Conservation (phyloP, 805 yeast genomes). For the Yarrowia keelungensis region DNA sequence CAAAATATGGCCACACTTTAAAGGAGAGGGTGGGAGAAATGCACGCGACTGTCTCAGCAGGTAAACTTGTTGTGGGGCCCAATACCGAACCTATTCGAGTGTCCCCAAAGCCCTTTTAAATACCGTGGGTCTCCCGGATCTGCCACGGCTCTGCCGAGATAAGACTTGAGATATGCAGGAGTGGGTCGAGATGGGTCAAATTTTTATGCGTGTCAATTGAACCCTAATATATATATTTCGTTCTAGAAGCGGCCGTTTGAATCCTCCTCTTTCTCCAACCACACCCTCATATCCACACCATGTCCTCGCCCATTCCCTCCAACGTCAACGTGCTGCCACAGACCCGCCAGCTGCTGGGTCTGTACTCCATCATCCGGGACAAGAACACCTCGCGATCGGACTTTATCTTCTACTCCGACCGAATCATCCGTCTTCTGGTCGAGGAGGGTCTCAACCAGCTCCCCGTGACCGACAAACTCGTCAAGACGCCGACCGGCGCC, state of each 20-base stretch:
- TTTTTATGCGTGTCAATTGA: constrained; percentile 35
- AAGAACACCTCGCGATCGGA: constrained; percentile 82
- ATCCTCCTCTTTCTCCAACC: background rate
- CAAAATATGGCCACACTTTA: constrained; percentile 20
- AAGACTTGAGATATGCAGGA: constrained; percentile 36
- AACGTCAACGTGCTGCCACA: constrained; percentile 80
- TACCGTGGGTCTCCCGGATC: background rate
- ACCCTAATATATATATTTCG: constrained; percentile 28
- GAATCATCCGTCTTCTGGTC: constrained; percentile 90
- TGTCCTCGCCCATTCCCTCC: constrained; percentile 43
- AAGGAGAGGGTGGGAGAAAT: constrained; percentile 18
- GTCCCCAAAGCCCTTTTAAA: background rate
- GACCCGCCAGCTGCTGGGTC: constrained; percentile 86
- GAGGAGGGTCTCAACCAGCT: constrained; percentile 95
- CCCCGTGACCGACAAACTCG: constrained; percentile 75
- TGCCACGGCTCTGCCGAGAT: constrained; percentile 33
- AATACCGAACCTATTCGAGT: background rate
- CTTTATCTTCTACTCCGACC: constrained; percentile 92
- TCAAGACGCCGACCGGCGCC: constrained; percentile 76
- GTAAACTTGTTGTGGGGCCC: background rate
- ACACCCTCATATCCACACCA: constrained; percentile 14
- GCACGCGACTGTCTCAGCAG: constrained; percentile 13
- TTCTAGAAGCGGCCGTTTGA: constrained; percentile 14
- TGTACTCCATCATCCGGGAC: constrained; percentile 81
- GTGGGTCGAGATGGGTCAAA: constrained; percentile 35